phyloP scores from a whole-genome alignment of 192 early-diverging fungal genomes.

The Ambispora gerdemannii region DNA sequence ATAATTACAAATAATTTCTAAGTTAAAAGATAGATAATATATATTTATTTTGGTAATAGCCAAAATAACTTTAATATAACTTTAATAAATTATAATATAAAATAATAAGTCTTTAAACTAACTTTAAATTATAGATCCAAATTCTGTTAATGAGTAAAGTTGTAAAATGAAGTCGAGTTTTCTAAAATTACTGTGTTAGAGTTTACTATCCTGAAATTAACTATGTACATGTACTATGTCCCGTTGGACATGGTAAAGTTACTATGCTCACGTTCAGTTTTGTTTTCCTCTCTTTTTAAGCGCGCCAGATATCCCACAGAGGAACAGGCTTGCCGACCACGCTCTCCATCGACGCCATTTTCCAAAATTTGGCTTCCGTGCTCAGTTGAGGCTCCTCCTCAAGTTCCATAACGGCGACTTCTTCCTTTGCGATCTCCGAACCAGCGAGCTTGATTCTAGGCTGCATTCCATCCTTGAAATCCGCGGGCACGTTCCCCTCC shows the following conservation, averaged over 20 bases:
- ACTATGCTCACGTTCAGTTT: constrained; percentile 4
- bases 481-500: background rate
- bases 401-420: background rate
- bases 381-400: background rate
- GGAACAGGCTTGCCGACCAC: constrained; percentile 1
- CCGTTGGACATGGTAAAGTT: background rate
- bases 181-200: constrained; percentile 15
- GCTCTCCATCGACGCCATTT: background rate
- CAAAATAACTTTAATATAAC: no score
- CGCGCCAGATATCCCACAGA: constrained; percentile 21
- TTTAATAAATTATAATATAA: no score
- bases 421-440: constrained; percentile 9
- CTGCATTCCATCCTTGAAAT: background rate
- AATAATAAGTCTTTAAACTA: no score
- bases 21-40: no score
- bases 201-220: constrained; percentile 15
- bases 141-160: background rate
- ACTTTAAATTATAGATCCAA: no score
- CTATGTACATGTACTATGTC: background rate
- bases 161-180: constrained; percentile 21
- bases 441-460: background rate
- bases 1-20: no score
- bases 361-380: constrained; percentile 11
- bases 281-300: constrained; percentile 6
- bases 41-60: no score